Base-by-base conservation (phyloP, 768 basidiomycete species). In the Steccherinum ochraceum region DNA sequence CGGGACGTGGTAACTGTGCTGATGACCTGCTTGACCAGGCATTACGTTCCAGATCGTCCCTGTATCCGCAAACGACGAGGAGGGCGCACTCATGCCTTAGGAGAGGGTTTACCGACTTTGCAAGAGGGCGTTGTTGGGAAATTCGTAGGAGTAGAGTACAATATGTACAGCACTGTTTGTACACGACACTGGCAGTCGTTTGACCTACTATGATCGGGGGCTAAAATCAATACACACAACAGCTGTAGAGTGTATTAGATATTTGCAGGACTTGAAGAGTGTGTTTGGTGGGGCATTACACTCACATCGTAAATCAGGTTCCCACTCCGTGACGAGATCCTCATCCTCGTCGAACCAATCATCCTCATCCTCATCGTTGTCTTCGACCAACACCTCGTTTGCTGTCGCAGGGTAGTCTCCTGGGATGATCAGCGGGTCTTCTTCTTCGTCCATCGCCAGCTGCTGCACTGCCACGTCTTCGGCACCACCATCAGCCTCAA, bases 31-130 rank as follows among this genome's bases (percentile, higher is more conserved):
- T 23, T 20, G 20, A n/a, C 10, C 19, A 54, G 53, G 53, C 3
- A 39, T 55, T 23, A 45, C 43, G 2, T 55, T 55, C 46, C 49
- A 49, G 2, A 44, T 55, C 10, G 50, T 55, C 19, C 53, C 53
- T 19, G 46, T 55, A 7, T 45, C 53, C 12, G 46, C 26, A 24
- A 50, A 40, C 21, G 49, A 50, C 41, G 41, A 43, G n/a, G 18
- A 43, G 10, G 18, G 35, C 11, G 11, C n/a, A n/a, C n/a, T n/a
- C n/a, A n/a, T n/a, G n/a, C n/a, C n/a, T n/a, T n/a, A n/a, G n/a
- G 35, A 39, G 35, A 39, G 35, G n/a, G 11, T 39, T n/a, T n/a
- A 39, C 35, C 35, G 35, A 11, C 35, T n/a, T n/a, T n/a, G n/a
- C n/a, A n/a, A n/a, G n/a, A n/a, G n/a, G n/a, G n/a, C n/a, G n/a